These are phyloP conservation scores for Zymoseptoria tritici DNA, from an alignment of 2,329 filamentous ascomycete genomes.

Conservation along the genomic window DNA sequence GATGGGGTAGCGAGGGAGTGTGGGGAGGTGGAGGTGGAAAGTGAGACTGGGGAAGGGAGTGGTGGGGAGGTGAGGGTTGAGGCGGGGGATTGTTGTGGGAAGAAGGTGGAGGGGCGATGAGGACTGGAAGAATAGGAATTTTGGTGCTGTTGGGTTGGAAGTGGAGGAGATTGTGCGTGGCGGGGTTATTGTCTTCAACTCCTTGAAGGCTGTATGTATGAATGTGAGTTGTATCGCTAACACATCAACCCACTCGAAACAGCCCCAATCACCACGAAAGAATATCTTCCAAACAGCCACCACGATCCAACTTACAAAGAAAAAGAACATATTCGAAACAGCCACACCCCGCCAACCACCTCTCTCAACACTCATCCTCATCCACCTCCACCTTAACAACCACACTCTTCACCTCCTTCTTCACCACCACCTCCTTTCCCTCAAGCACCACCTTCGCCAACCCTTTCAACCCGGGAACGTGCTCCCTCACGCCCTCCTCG, in stretches of 20 bases:
- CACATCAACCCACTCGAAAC: no score
- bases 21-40: constrained; percentile 18
- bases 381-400: constrained; percentile 4
- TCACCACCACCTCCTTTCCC: background rate
- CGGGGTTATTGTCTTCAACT: no score
- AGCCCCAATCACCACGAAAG: background rate
- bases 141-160: no score
- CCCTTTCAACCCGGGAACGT: background rate
- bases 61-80: constrained; percentile 10
- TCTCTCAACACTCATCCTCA: background rate
- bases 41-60: no score
- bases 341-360: background rate
- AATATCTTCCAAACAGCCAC: background rate
- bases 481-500: background rate
- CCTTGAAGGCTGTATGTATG: no score
- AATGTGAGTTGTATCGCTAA: no score
- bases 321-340: background rate
- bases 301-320: background rate
- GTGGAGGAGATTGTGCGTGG: no score
- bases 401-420: constrained; percentile 1
- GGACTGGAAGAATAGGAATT: no score
- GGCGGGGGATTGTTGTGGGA: constrained; percentile 14
- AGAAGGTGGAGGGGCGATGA: constrained; percentile 6
- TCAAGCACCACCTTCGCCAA: background rate
- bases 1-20: constrained; percentile 38